Percentiles rank a stretch among this genome's conserved stretches.
Evolutionary conservation across 164 flowering plant genomes (phyloP).

Genomic region (Protea cynaroides): DNA sequence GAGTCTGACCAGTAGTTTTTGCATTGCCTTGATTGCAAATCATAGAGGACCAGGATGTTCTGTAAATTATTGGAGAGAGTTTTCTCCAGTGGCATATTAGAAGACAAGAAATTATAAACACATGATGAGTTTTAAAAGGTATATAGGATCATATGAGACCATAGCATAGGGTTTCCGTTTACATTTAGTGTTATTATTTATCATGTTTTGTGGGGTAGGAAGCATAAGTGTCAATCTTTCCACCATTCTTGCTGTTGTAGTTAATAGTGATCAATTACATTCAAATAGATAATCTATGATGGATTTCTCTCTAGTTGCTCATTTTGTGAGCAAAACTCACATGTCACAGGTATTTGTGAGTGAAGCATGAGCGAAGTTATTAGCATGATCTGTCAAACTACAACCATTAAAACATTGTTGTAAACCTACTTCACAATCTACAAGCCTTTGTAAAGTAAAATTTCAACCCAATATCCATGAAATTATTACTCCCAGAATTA

Average conservation of each 20-base stretch:
- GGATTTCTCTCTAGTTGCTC: neutral
- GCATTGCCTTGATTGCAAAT: too few relatives aligned
- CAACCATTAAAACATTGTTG: neutral
- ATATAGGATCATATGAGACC: too few relatives aligned
- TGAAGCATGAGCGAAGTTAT: neutral
- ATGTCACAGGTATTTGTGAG: neutral
- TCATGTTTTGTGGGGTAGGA: neutral
- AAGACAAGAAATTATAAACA: too few relatives aligned
- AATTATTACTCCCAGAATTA: too few relatives aligned
- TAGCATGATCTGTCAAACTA: neutral
- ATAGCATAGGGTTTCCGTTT: neutral
- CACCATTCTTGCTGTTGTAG: too few relatives aligned
- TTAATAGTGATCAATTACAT: neutral
- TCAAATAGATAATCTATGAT: neutral
- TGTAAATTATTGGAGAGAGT: too few relatives aligned
- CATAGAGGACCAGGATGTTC: too few relatives aligned
- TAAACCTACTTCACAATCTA: neutral
- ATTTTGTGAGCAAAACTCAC: neutral
- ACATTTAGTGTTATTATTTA: neutral
- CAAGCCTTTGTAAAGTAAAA: neutral
- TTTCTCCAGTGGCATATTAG: too few relatives aligned
- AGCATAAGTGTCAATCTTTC: too few relatives aligned
- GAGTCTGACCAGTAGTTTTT: neutral
- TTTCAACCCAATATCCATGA: neutral
- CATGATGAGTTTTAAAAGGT: too few relatives aligned